phyloP scores from a whole-genome alignment of 306 rosid species.

The Mimosa bimucronata region DNA sequence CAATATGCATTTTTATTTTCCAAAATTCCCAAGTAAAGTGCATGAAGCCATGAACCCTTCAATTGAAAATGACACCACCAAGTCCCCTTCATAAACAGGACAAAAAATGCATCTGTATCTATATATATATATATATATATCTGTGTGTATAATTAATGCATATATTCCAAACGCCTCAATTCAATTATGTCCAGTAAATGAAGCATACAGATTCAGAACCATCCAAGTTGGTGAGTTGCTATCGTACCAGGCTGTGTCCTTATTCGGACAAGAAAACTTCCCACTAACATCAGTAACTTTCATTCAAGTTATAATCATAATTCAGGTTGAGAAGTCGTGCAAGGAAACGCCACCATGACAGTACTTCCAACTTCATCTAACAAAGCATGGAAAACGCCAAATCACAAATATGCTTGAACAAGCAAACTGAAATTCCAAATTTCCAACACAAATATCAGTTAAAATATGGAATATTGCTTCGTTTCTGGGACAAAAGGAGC shows the following conservation, averaged over 20 bases:
- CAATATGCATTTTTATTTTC: constrained; percentile 26
- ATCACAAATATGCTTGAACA: not conserved
- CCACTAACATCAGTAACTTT: not conserved
- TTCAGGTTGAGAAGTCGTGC: not conserved
- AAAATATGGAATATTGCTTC: not conserved
- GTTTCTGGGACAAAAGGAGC: not conserved
- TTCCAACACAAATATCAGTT: not conserved
- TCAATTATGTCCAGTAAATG: not conserved
- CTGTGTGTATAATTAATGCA: not conserved
- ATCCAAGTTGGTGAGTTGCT: constrained; percentile 11
- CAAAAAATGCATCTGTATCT: not conserved
- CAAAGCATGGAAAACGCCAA: not conserved
- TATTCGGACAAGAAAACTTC: not conserved
- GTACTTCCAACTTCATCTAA: constrained; percentile 8
- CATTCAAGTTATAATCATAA: not conserved
- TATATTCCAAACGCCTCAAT: constrained; percentile 14
- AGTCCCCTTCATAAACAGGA: not conserved
- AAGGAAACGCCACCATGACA: constrained; percentile 10
- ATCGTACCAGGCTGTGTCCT: not conserved
- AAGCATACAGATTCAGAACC: not conserved
- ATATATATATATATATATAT: not conserved
- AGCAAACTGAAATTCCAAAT: not conserved
- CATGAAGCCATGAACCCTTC: not conserved
- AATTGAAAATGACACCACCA: constrained; percentile 5
- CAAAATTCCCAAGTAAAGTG: not conserved